phyloP scores from a whole-genome alignment of 305 asterid genomes.

The Fraxinus nigra region DNA sequence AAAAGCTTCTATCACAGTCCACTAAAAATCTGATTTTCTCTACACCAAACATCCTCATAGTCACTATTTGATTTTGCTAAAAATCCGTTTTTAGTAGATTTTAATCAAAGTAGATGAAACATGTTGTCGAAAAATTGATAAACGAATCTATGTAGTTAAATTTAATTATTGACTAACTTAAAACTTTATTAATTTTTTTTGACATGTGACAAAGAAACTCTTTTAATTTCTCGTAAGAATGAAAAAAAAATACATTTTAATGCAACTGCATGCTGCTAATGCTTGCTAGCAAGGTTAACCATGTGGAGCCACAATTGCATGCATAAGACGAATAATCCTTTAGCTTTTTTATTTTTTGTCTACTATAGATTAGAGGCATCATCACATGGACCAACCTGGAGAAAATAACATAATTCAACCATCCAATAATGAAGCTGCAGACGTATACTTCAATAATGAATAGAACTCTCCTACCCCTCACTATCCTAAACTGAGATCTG shows the following conservation, averaged over 20 bases:
- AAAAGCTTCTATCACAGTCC: no score
- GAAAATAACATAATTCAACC: conserved; percentile 18
- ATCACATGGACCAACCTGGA: conserved; percentile 44
- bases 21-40: no score
- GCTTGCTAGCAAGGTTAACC: neutral
- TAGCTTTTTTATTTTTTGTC: neutral
- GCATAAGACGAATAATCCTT: neutral
- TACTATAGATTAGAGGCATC: conserved; percentile 9
- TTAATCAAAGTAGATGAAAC: no score
- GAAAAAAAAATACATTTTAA: neutral
- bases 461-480: neutral
- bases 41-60: no score
- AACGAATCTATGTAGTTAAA: neutral
- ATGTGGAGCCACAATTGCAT: neutral
- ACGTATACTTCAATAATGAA: conserved; percentile 18
- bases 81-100: no score
- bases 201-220: neutral
- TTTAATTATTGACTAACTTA: neutral
- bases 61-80: neutral
- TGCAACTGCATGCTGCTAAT: neutral
- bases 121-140: neutral
- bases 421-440: conserved; percentile 23
- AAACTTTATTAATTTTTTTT: no score
- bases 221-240: neutral
- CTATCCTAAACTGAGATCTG: neutral